A percentile compares a stretch with the other conserved stretches of the same genome.
Conservation (phyloP, 257 asterid genomes). For the Jacaranda copaia region DNA sequence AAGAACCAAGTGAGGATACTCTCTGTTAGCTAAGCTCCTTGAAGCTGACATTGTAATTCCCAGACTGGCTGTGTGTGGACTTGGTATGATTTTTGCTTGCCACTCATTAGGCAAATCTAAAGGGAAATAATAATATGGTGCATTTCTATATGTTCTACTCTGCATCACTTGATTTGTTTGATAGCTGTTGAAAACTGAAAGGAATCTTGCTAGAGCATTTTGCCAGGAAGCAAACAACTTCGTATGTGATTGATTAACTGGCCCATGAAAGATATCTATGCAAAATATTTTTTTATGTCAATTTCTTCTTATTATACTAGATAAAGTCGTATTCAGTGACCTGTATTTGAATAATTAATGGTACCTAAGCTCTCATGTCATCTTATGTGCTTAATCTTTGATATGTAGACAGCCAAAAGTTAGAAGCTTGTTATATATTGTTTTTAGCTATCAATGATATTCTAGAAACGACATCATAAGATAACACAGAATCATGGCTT, state of each 20-base stretch:
- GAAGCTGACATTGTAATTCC: conserved; percentile 27
- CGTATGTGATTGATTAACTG: conserved; percentile 15
- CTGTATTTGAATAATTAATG: conserved; percentile 2
- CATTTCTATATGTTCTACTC: not conserved
- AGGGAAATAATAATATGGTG: not conserved
- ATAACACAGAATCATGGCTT: not conserved
- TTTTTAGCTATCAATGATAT: not conserved
- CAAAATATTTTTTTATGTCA: conserved; percentile 8
- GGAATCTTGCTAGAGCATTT: conserved; percentile 34
- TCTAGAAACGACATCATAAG: not conserved
- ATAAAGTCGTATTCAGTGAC: conserved; percentile 13
- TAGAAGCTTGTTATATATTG: not conserved
- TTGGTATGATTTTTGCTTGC: not conserved
- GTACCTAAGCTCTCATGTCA: not conserved
- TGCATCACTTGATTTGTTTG: conserved; percentile 25
- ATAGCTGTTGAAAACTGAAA: conserved; percentile 31
- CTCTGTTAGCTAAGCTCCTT: not conserved
- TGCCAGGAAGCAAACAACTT: conserved; percentile 21
- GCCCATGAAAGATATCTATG: conserved; percentile 16
- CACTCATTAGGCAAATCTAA: not conserved
- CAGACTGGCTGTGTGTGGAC: not conserved
- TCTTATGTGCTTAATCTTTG: no score
- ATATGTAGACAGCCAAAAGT: not conserved
- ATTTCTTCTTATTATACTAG: conserved; percentile 9
- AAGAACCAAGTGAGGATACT: conserved; percentile 41